Percentiles rank a stretch among this genome's conserved stretches.
Conservation (phyloP, 2,329 filamentous ascomycete genomes). For the Dactylellina leptospora region DNA sequence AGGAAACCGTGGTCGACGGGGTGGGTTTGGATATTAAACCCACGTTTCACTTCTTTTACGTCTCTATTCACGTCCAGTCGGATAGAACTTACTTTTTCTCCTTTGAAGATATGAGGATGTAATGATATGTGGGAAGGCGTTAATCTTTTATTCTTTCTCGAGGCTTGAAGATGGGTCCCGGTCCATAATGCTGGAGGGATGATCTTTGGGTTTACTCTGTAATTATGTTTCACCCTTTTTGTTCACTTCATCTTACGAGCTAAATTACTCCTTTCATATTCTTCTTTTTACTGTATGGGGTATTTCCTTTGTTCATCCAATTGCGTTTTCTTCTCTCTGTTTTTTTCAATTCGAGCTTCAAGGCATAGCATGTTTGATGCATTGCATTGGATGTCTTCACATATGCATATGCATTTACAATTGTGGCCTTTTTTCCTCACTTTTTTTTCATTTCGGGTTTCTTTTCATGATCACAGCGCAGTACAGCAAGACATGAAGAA, state of each 20-base stretch:
- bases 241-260: not conserved
- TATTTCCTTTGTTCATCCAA: not conserved
- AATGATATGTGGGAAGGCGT: conserved; percentile 48
- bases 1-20: conserved; percentile 54
- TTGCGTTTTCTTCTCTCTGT: not conserved
- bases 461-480: conserved; percentile 8
- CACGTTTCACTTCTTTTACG: not conserved
- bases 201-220: not conserved
- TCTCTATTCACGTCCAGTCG: conserved; percentile 4
- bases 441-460: not conserved
- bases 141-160: conserved; percentile 1
- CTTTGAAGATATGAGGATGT: conserved; percentile 32
- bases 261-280: not conserved
- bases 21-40: conserved; percentile 49
- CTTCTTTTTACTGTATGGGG: not conserved
- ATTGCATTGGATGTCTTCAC: not conserved
- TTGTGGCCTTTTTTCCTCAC: conserved; percentile 2
- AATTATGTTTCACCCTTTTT: not conserved
- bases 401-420: not conserved
- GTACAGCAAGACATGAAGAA: conserved; percentile 7
- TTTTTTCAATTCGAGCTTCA: not conserved
- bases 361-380: not conserved
- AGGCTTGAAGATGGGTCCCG: not conserved
- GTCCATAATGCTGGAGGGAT: not conserved
- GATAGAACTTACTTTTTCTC: conserved; percentile 26